Conservation (phyloP, 1,139 yeast genomes). For the Casaregolazyma lundiana region DNA sequence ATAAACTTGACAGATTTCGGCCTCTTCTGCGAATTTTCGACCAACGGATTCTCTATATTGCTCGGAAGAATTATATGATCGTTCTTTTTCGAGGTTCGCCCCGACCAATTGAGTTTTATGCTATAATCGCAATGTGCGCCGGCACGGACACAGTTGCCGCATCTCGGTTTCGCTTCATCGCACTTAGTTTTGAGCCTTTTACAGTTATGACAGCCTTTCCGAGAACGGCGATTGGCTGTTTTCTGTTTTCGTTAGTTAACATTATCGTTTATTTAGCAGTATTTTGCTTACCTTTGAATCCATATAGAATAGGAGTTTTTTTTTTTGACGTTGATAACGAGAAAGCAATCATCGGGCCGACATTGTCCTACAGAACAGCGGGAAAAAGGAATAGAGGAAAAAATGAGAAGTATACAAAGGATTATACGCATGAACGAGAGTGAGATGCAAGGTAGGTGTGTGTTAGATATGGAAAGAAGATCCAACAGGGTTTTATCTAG, state of each 20-base stretch:
- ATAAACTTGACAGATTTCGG: slow-evolving; percentile 3
- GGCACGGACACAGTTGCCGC: slow-evolving; percentile 53
- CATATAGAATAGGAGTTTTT: background rate
- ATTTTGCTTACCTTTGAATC: background rate
- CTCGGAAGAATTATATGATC: background rate
- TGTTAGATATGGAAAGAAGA: too few species aligned
- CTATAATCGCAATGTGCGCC: slow-evolving; percentile 59
- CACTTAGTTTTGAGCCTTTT: slow-evolving; percentile 39
- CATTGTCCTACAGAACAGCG: too few species aligned
- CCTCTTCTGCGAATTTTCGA: background rate
- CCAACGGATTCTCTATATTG: background rate
- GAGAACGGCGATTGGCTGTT: slow-evolving; percentile 20
- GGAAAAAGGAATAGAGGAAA: too few species aligned
- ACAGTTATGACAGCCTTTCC: slow-evolving; percentile 33
- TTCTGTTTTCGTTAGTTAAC: background rate
- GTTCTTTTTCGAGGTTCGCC: slow-evolving; percentile 54
- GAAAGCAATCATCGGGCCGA: too few species aligned
- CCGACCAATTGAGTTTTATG: slow-evolving; percentile 70
- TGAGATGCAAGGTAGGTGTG: too few species aligned
- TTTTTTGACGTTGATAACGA: too few species aligned
- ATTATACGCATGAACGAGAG: too few species aligned
- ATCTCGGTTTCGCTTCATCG: slow-evolving; percentile 64
- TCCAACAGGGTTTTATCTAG: too few species aligned
- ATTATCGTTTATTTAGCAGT: background rate
- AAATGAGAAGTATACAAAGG: too few species aligned